Base-by-base conservation (phyloP, 306 rosid species). In the Vachellia pachyceras region DNA sequence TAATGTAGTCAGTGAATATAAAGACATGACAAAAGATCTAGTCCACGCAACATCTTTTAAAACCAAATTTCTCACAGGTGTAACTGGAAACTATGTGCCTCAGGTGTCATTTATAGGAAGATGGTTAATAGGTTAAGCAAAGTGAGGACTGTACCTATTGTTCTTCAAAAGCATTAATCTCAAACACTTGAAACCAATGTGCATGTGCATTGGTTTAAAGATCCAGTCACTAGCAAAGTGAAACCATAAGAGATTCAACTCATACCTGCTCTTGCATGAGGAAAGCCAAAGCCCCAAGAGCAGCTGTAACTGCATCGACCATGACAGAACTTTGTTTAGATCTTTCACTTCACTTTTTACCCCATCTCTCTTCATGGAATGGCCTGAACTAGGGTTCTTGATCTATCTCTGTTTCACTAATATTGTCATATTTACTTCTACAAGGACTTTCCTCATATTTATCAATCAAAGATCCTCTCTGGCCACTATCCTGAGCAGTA, bases 251-350 rank as follows among this genome's bases (percentile, higher is more conserved):
- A 46, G 83, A 76, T 58, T 79, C 77, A 82, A 87, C 71, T 12
- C 50, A 72, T 87, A 95, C 98, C 98, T 89, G 84, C 70, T 87
- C 90, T 47, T 83, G 82, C 84, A 87, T 87, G 69, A 95, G 78
- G 25, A 95, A 78, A 80, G 96, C 92, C 85, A 97, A 95, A 35
- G 97, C 99, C 84, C 98, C 98, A 61, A 91, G 83, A 71, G 97
- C 98, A 91, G 94, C 98, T 71, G 98, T 88, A 85, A 95, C 96
- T 37, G 98, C 97, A 64, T 97, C 97, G 83, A 90, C 96, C 96
- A 91, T 87, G 82, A 86, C 89, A 40, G 77, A 73, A 52, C 77
- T 90, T 66, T 86, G 65, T 76, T 84, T 12, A 80, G 41, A 77
- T 44, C 78, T 79, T 77, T 76, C 6, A 46, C 66, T 80, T 83